These are phyloP conservation scores for Tricholoma furcatifolium DNA, from an alignment of 768 basidiomycete species.

Conservation along the genomic window DNA sequence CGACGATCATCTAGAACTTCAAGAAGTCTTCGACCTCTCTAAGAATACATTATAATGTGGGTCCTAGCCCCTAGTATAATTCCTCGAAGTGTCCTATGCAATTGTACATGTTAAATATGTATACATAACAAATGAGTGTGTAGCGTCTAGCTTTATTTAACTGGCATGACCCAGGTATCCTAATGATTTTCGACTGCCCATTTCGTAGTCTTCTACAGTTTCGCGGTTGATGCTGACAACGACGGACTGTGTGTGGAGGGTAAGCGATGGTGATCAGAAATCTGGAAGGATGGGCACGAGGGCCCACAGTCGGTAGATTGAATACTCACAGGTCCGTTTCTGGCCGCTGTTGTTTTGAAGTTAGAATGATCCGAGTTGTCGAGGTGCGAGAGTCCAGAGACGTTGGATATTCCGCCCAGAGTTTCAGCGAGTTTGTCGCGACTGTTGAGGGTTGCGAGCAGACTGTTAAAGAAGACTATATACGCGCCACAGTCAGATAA, in stretches of 20 bases:
- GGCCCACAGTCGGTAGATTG: too few species aligned
- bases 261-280: background rate
- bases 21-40: too few species aligned
- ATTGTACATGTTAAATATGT: too few species aligned
- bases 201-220: slow-evolving; percentile 9
- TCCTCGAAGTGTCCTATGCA: too few species aligned
- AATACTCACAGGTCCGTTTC: slow-evolving; percentile 4
- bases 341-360: background rate
- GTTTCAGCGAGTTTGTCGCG: slow-evolving; percentile 21
- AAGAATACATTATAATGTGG: too few species aligned
- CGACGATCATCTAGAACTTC: too few species aligned
- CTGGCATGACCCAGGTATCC: background rate
- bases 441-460: slow-evolving; percentile 31
- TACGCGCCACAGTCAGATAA: background rate
- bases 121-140: too few species aligned
- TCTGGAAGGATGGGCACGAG: too few species aligned
- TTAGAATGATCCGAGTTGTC: background rate
- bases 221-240: slow-evolving; percentile 17
- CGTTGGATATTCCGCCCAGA: slow-evolving; percentile 17
- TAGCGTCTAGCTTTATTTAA: too few species aligned
- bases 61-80: too few species aligned
- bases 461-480: slow-evolving; percentile 32
- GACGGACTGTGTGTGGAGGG: slow-evolving; percentile 7
- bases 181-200: background rate
- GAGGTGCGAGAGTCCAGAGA: slow-evolving; percentile 10